Evolutionary conservation across 2,329 filamentous ascomycete genomes (phyloP), one percentile per base, ranked within the genome.

Genomic region (Phyllosticta citribraziliensis): DNA sequence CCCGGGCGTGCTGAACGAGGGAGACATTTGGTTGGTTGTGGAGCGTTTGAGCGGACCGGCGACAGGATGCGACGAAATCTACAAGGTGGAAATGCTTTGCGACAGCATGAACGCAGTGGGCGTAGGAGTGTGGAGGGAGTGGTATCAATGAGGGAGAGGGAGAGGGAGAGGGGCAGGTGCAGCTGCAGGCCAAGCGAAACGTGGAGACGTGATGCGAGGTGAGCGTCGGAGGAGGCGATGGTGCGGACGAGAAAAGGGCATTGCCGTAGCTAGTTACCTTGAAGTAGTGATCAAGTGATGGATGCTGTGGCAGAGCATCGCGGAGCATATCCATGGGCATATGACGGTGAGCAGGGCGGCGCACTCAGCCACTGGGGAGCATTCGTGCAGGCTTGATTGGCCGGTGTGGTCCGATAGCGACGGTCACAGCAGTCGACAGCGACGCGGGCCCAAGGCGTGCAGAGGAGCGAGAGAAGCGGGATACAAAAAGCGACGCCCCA

Each of bases 1-100:
- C 53, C 88, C 89, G 0, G 80, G 77, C n/a, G 74, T 82, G 65
- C 12, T 27, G 20, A 40, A 74, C 30, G 74, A 74, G 10, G 81
- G 82, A 20, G 86, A 86, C 19, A 72, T 91, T 62, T 95, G 88
- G 88, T 78, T 97, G 58, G 87, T 96, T 5, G 77, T 97, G 52
- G 91, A 97, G 74, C 82, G 88, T 65, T 82, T 93, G 68, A 88
- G 85, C n/a, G 82, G 81, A 11, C 78, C 78, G 53, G 75, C 75
- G 5, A 79, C 72, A 51, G 68, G 71, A 59, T 69, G 67, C 58
- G 76, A 76, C 60, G 80, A 82, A 68, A 73, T 77, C 61, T 81
- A 89, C 60, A 70, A 74, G 8, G 72, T 82, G 5, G 78, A 80
- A 65, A 66, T 80, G 20, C 76, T 75, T 52, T 74, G 73, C 17